Evolutionary conservation across 495 filamentous ascomycete genomes (phyloP).

Genomic region (Penicillium fimorum): DNA sequence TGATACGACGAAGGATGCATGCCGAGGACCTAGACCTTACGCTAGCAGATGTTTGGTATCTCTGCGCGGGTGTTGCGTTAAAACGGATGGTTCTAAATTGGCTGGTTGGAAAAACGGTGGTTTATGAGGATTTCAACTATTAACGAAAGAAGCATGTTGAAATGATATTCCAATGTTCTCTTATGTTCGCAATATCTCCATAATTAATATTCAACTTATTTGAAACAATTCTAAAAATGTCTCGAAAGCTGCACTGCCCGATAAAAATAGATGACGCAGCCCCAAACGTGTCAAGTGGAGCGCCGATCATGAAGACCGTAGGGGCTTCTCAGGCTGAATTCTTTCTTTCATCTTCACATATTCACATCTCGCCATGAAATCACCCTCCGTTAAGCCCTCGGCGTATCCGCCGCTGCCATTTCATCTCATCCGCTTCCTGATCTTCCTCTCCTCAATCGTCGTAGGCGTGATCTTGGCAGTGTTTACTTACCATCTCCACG

Average conservation of each 20-base stretch:
- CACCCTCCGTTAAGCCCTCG: conserved; percentile 49
- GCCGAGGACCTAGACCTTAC: conserved; percentile 51
- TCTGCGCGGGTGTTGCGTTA: conserved; percentile 62
- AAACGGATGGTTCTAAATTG: conserved; percentile 57
- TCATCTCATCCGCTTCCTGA: conserved; percentile 51
- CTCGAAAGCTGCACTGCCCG: background rate
- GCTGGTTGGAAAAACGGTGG: conserved; percentile 59
- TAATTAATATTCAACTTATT: background rate
- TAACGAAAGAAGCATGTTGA: conserved; percentile 24
- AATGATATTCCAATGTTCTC: background rate
- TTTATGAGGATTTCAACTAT: conserved; percentile 73
- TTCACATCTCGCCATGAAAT: conserved; percentile 27
- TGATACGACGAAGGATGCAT: conserved; percentile 52
- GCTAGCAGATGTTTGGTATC: conserved; percentile 57
- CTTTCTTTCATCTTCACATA: conserved; percentile 9
- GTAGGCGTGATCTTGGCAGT: conserved; percentile 58
- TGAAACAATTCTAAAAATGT: background rate
- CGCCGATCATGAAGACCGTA: conserved; percentile 20
- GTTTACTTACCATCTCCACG: conserved; percentile 60
- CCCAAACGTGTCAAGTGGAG: conserved; percentile 29
- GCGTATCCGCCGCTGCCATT: conserved; percentile 58
- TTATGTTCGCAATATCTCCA: background rate
- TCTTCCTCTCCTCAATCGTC: conserved; percentile 54
- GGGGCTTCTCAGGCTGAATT: background rate
- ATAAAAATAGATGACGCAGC: conserved; percentile 33